Conservation (phyloP, 306 rosid genomes). For the Arachis hypogaea region DNA sequence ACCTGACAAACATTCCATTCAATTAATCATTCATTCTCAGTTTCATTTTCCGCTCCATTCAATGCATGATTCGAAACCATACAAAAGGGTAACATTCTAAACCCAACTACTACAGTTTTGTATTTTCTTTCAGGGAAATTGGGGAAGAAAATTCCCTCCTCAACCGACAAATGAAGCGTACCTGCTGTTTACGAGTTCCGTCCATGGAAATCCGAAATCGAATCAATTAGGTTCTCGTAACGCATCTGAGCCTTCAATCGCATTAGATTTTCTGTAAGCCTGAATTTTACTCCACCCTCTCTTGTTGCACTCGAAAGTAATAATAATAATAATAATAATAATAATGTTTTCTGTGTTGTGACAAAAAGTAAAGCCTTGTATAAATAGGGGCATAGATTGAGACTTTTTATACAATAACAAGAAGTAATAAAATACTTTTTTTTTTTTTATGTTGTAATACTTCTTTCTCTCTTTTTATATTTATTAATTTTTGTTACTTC, state of each 20-base stretch:
- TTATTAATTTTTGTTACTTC: too few relatives aligned
- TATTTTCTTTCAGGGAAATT: not conserved
- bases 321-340: not conserved
- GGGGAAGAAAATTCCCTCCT: not conserved
- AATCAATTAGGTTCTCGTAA: not conserved
- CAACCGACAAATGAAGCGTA: conserved; percentile 11
- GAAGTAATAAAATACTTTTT: too few relatives aligned
- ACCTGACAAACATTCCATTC: conserved; percentile 50
- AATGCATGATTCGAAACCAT: not conserved
- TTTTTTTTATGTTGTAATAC: too few relatives aligned
- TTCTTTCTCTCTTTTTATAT: too few relatives aligned
- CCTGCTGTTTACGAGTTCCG: conserved; percentile 69
- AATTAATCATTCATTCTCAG: not conserved
- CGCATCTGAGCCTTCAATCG: conserved; percentile 14
- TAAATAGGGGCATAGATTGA: too few relatives aligned
- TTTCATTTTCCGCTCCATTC: not conserved
- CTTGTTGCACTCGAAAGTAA: not conserved
- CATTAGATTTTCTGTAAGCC: conserved; percentile 13
- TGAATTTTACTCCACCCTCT: not conserved
- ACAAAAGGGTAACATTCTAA: not conserved
- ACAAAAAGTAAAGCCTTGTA: too few relatives aligned
- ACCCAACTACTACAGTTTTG: not conserved
- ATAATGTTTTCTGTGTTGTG: not conserved
- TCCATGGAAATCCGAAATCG: conserved; percentile 58
- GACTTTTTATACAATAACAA: too few relatives aligned